Base-by-base conservation (phyloP, 352 stramenopile genomes). In the Phytophthora brassicae region DNA sequence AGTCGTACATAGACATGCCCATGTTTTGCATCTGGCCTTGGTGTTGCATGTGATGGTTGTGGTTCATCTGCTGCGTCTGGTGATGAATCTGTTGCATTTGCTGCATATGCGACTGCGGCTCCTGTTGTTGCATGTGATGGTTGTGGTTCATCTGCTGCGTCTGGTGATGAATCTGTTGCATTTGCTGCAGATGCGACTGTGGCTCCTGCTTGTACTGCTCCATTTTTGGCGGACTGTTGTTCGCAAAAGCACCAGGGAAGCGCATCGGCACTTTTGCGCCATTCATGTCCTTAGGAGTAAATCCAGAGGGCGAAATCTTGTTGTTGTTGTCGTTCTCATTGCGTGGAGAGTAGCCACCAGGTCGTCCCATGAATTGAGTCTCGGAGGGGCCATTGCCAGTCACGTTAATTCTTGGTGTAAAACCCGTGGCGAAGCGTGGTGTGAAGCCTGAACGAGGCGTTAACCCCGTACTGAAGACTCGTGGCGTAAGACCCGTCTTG, bases 1-100 rank as follows among this genome's bases (percentile, higher is more conserved):
- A 93, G 52, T 94, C 86, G 57, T 88, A 92, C 80, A 93, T 92
- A 14, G 68, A 49, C 85, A 94, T 90, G 67, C 75, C 86, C 77
- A 91, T 89, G 52, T 80, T 67, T 19, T 72, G 60, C 72, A 92
- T 89, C n/a, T n/a, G n/a, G 0, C 54, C 58, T 3, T 63, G 53
- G 33, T 91, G 72, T 14, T 58, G 56, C 42, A n/a, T n/a, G n/a
- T n/a, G n/a, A n/a, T n/a, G n/a, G n/a, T n/a, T n/a, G 65, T 82
- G 77, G 56, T 58, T 53, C 42, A 81, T 72, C 42, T 84, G 79
- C 16, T 68, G 64, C 35, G 68, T 64, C 13, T 75, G 57, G 31
- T 54, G 67, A 16, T 74, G 69, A 49, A 84, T 76, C 50, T 77
- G 72, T 54, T 81, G 76, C 72, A 79, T 64, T 28, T 73, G 68